These are phyloP conservation scores for Colletotrichum chrysophilum DNA, from an alignment of 2,329 filamentous ascomycete species.

Conservation along the genomic window DNA sequence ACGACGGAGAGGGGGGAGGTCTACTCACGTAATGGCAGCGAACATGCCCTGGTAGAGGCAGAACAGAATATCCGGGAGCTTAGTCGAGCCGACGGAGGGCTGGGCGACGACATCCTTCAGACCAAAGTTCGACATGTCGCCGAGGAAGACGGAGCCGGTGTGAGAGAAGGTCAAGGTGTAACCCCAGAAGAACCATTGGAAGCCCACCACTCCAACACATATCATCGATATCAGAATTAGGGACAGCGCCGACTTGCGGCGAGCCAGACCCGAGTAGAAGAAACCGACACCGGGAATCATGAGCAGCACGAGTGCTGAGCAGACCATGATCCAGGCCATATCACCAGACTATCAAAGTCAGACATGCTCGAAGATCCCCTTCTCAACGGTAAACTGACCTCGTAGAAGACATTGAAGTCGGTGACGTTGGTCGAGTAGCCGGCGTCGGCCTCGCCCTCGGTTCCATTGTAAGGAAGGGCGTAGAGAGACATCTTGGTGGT, in stretches of 20 bases:
- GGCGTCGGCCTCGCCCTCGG: constrained; percentile 50
- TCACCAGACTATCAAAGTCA: constrained; percentile 69
- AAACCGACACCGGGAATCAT: constrained; percentile 96
- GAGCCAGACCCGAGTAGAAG: constrained; percentile 91
- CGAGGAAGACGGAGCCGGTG: constrained; percentile 78
- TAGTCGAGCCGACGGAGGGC: constrained; percentile 74
- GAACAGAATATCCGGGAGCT: constrained; percentile 83
- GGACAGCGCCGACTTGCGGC: constrained; percentile 86
- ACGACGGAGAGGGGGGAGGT: neutral
- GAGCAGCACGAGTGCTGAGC: constrained; percentile 80
- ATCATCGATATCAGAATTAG: constrained; percentile 87
- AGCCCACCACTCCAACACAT: constrained; percentile 78
- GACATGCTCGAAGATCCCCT: neutral
- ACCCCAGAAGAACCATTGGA: constrained; percentile 97
- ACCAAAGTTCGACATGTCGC: constrained; percentile 81
- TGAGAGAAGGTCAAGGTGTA: constrained; percentile 88
- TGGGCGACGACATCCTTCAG: constrained; percentile 77
- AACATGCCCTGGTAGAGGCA: constrained; percentile 91
- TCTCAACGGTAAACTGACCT: constrained; percentile 53
- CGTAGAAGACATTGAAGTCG: constrained; percentile 87
- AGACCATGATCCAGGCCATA: constrained; percentile 80
- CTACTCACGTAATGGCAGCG: constrained; percentile 80
- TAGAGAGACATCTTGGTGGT: constrained; percentile 35
- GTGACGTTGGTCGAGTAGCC: constrained; percentile 57
- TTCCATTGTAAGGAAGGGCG: constrained; percentile 55